Evolutionary conservation across 768 basidiomycete genomes (phyloP).

Genomic region (Leccinum ochraceum): DNA sequence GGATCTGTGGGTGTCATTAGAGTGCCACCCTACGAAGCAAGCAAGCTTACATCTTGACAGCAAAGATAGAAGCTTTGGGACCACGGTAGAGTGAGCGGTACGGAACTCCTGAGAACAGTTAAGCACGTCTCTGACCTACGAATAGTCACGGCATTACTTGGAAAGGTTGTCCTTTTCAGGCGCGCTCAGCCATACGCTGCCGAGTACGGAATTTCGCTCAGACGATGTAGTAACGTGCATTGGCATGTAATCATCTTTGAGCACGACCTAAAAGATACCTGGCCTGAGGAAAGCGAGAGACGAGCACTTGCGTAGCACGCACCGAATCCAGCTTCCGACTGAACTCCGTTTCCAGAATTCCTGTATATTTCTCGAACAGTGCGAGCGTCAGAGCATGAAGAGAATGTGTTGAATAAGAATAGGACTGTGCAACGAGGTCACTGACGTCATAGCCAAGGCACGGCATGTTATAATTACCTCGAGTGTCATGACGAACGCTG

Average conservation of each 20-base stretch:
- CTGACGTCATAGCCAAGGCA: neutral
- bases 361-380: constrained; percentile 88
- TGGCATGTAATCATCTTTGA: constrained; percentile 84
- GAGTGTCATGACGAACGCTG: constrained; percentile 87
- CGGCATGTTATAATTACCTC: constrained; percentile 55
- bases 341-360: constrained; percentile 79
- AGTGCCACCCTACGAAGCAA: neutral
- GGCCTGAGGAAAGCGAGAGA: constrained; percentile 2
- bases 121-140: constrained; percentile 1
- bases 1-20: constrained; percentile 53
- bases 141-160: constrained; percentile 39
- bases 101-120: constrained; percentile 46
- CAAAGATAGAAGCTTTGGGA: constrained; percentile 95
- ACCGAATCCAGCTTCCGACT: constrained; percentile 81
- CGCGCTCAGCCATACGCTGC: constrained; percentile 79
- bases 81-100: constrained; percentile 85
- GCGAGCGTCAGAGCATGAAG: constrained; percentile 84
- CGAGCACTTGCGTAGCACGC: constrained; percentile 20
- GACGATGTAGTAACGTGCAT: constrained; percentile 67
- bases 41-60: constrained; percentile 72
- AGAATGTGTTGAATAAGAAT: constrained; percentile 81
- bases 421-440: constrained; percentile 53
- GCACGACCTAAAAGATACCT: constrained; percentile 59
- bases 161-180: constrained; percentile 60
- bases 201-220: constrained; percentile 75